A percentile compares a stretch with the other conserved stretches of the same genome.
These are phyloP conservation scores for Aphanoascus verrucosus DNA, from an alignment of 2,329 filamentous ascomycete species.

Conservation along the genomic window DNA sequence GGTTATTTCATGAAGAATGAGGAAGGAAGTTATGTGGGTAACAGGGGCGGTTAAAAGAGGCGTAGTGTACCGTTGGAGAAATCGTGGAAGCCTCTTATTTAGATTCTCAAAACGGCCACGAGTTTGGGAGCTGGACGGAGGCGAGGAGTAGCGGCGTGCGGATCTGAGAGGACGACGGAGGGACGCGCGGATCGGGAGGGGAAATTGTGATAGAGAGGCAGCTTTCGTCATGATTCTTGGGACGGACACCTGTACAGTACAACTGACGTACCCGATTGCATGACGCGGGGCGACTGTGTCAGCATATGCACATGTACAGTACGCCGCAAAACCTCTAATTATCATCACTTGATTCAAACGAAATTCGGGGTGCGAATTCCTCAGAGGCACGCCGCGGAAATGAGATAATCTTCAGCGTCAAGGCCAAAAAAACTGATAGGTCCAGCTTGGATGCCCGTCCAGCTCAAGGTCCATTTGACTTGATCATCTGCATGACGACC, in stretches of 20 bases:
- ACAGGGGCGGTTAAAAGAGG: conserved; percentile 65
- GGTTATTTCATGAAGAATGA: conserved; percentile 85
- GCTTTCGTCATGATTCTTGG: neutral
- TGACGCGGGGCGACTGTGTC: neutral
- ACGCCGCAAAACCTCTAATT: neutral
- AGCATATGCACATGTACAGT: neutral
- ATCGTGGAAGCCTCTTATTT: conserved; percentile 48
- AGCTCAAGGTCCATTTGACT: no score
- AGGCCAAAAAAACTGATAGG: neutral
- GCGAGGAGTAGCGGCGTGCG: conserved; percentile 3
- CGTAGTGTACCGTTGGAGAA: conserved; percentile 57
- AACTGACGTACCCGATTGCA: neutral
- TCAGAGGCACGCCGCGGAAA: neutral
- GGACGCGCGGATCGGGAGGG: neutral
- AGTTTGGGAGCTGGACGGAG: conserved; percentile 2
- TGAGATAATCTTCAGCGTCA: neutral
- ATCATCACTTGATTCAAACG: neutral
- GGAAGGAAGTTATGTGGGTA: conserved; percentile 73
- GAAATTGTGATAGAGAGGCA: neutral
- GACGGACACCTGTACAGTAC: no score
- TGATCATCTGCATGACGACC: no score
- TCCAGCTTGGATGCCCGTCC: no score
- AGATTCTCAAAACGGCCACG: conserved; percentile 27
- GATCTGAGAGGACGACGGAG: neutral
- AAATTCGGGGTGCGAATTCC: neutral